Conservation (phyloP, 345 rosid genomes). For the Carallia brachiata region DNA sequence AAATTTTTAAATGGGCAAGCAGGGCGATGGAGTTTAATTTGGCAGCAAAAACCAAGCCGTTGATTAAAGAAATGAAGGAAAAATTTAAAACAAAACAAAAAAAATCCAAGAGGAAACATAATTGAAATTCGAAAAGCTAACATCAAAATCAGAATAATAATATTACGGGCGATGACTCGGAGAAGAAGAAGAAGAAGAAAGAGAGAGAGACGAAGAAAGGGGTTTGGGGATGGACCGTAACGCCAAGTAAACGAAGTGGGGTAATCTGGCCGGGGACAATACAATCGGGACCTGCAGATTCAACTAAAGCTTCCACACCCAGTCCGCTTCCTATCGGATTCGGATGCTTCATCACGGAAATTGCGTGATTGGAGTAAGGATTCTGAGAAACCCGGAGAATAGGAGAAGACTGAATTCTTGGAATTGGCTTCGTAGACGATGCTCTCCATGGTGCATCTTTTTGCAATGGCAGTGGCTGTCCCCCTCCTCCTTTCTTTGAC, state of each 20-base stretch:
- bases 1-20: too few relatives aligned
- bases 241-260: constrained; percentile 72
- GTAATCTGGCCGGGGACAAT: constrained; percentile 78
- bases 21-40: too few relatives aligned
- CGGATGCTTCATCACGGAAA: constrained; percentile 74
- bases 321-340: constrained; percentile 79
- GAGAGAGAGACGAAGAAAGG: neutral
- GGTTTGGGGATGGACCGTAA: constrained; percentile 46
- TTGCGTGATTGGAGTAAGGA: constrained; percentile 56
- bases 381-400: constrained; percentile 51
- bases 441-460: constrained; percentile 91
- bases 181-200: neutral
- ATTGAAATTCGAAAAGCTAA: too few relatives aligned
- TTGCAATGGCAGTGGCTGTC: constrained; percentile 32
- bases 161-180: neutral
- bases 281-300: constrained; percentile 90
- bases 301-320: constrained; percentile 67
- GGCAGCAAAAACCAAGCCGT: too few relatives aligned
- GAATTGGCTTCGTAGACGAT: constrained; percentile 55
- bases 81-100: too few relatives aligned
- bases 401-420: constrained; percentile 70
- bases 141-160: too few relatives aligned
- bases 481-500: constrained; percentile 59
- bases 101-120: too few relatives aligned
- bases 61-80: too few relatives aligned